These are phyloP conservation scores for Lepidium africanum DNA, from an alignment of 345 rosid species.

Conservation along the genomic window DNA sequence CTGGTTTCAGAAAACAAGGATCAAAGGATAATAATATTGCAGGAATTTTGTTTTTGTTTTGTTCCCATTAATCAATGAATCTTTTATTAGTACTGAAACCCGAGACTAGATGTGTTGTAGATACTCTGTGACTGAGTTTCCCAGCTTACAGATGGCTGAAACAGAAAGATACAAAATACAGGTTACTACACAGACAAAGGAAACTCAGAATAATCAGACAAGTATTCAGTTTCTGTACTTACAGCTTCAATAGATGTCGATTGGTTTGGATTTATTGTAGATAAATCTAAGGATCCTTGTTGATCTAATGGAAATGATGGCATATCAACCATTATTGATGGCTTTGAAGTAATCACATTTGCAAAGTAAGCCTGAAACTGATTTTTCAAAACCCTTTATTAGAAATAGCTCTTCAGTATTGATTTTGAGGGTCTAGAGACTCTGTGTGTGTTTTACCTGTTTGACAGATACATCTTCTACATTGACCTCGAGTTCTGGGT, in stretches of 20 bases:
- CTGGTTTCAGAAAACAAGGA: constrained; percentile 17
- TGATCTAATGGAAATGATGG: constrained; percentile 29
- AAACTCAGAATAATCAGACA: background rate
- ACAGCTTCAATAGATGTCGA: constrained; percentile 5
- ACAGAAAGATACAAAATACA: constrained; percentile 6
- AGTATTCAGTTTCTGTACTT: constrained; percentile 20
- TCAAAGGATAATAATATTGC: background rate
- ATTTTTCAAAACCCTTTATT: background rate
- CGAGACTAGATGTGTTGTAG: constrained; percentile 26
- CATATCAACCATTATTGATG: constrained; percentile 26
- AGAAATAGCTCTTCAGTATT: background rate
- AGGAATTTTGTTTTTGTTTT: background rate
- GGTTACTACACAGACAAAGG: constrained; percentile 4
- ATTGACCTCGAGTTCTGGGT: constrained; percentile 42
- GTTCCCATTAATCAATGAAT: background rate
- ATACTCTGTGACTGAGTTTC: constrained; percentile 31
- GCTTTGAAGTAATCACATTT: constrained; percentile 21
- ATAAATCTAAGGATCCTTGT: constrained; percentile 24
- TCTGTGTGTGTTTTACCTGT: constrained; percentile 27
- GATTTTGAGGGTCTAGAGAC: background rate
- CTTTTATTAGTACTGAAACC: constrained; percentile 26
- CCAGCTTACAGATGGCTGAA: constrained; percentile 35
- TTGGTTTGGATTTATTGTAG: constrained; percentile 19
- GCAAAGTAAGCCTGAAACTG: constrained; percentile 39
- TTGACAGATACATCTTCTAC: constrained; percentile 31